A percentile compares a stretch with the other conserved stretches of the same genome.
Conservation (phyloP, 768 basidiomycete genomes). For the Gloeopeniophorella convolvens region DNA sequence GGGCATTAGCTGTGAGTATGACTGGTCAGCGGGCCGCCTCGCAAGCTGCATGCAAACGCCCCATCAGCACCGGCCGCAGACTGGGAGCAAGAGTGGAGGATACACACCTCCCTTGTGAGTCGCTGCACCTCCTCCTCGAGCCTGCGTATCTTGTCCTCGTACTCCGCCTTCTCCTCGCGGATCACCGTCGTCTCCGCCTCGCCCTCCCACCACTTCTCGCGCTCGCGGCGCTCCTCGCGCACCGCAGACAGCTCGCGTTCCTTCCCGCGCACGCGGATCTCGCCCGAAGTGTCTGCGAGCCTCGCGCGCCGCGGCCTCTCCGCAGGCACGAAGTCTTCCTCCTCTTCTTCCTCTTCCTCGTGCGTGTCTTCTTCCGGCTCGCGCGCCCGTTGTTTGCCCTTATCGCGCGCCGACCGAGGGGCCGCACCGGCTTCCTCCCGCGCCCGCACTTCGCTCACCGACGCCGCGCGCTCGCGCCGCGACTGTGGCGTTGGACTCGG, state of each 20-base stretch:
- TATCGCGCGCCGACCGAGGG: conserved; percentile 16
- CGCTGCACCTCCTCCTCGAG: conserved; percentile 61
- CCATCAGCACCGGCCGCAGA: neutral
- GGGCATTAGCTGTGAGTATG: conserved; percentile 8
- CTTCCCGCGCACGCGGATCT: conserved; percentile 48
- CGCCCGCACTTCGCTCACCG: neutral
- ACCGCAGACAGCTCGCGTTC: conserved; percentile 57
- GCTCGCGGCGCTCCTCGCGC: conserved; percentile 42
- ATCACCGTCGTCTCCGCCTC: conserved; percentile 30
- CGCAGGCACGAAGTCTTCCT: too few relatives aligned
- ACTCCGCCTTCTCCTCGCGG: conserved; percentile 40
- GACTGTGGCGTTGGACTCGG: neutral
- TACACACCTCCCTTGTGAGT: conserved; percentile 49
- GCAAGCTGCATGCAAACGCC: neutral
- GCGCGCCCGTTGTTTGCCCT: conserved; percentile 28
- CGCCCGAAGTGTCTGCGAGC: conserved; percentile 38
- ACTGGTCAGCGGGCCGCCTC: conserved; percentile 4
- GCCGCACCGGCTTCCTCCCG: neutral
- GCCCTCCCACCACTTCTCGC: conserved; percentile 37
- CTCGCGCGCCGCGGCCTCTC: too few relatives aligned
- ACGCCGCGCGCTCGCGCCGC: neutral
- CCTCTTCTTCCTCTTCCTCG: too few relatives aligned
- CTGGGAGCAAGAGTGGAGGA: neutral
- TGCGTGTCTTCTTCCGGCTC: too few relatives aligned
- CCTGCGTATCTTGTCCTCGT: conserved; percentile 56